phyloP scores from a whole-genome alignment of 768 basidiomycete genomes.

The Lenzites betulinus region DNA sequence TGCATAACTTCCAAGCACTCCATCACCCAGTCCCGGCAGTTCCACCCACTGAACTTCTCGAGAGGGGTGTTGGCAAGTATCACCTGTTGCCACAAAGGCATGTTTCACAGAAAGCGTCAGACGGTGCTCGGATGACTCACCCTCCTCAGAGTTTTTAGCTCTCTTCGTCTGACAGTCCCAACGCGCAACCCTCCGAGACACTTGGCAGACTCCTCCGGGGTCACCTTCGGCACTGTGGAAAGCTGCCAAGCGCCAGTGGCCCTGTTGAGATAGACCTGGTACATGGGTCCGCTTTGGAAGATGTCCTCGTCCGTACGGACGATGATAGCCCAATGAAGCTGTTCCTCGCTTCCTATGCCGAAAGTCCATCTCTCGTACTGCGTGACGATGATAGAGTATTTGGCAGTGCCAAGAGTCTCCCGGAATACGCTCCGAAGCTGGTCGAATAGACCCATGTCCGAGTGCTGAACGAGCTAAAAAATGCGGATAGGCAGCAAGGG shows the following conservation, averaged over 20 bases:
- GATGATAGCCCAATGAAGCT: constrained; percentile 17
- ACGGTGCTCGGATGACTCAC: neutral
- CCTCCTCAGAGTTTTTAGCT: neutral
- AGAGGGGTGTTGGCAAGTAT: neutral
- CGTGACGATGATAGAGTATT: constrained; percentile 3
- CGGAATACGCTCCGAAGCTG: too few relatives aligned
- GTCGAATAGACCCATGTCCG: too few relatives aligned
- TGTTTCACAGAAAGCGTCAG: neutral
- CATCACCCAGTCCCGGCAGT: constrained; percentile 16
- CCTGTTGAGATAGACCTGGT: neutral
- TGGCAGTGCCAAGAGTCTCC: neutral
- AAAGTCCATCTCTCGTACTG: constrained; percentile 10
- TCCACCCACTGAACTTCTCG: constrained; percentile 4
- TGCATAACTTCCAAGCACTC: constrained; percentile 2
- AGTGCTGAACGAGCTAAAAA: too few relatives aligned
- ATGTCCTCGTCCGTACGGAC: neutral
- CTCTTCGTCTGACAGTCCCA: neutral
- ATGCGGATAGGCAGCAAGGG: too few relatives aligned
- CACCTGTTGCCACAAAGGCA: neutral
- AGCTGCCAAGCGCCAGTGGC: neutral
- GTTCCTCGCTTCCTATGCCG: constrained; percentile 9
- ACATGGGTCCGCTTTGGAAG: neutral
- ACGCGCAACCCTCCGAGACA: constrained; percentile 15
- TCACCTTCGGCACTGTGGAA: neutral
- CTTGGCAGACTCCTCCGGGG: neutral